Evolutionary conservation across 192 early-diverging fungal genomes (phyloP).

Genomic region (Geosiphon pyriformis): DNA sequence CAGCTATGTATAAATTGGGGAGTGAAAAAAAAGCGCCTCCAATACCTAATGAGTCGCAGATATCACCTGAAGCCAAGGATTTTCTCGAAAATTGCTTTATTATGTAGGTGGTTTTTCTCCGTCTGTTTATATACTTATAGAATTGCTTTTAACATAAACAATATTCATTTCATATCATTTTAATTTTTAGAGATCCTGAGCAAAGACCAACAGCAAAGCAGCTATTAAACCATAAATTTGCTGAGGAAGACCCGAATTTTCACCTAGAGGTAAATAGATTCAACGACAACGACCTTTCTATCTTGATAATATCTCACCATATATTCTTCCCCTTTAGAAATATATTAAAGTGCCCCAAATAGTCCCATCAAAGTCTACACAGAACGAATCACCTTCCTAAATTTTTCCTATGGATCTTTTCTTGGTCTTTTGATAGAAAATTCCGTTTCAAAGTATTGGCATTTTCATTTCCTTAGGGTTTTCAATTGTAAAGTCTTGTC

Average conservation of each 20-base stretch:
- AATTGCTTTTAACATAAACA: background rate
- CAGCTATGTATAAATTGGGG: slow-evolving; percentile 64
- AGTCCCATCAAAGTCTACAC: background rate
- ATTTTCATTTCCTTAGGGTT: too few relatives aligned
- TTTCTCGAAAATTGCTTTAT: slow-evolving; percentile 76
- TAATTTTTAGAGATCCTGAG: slow-evolving; percentile 58
- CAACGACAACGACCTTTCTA: background rate
- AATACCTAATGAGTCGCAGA: slow-evolving; percentile 52
- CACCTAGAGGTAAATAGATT: slow-evolving; percentile 40
- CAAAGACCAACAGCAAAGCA: slow-evolving; percentile 71
- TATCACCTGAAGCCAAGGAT: slow-evolving; percentile 61
- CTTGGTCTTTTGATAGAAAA: too few relatives aligned
- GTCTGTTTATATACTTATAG: background rate
- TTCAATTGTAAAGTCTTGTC: too few relatives aligned
- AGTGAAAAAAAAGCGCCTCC: slow-evolving; percentile 71
- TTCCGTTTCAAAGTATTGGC: too few relatives aligned
- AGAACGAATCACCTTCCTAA: too few relatives aligned
- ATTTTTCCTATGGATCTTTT: too few relatives aligned
- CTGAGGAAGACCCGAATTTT: slow-evolving; percentile 45
- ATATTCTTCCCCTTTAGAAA: background rate
- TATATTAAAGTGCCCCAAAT: background rate
- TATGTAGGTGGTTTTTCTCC: slow-evolving; percentile 40
- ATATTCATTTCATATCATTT: background rate
- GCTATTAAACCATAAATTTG: slow-evolving; percentile 70
- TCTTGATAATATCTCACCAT: background rate